Evolutionary conservation across 257 asterid genomes (phyloP), one percentile per base, ranked within the genome.

Genomic region (Thymus quinquecostatus): DNA sequence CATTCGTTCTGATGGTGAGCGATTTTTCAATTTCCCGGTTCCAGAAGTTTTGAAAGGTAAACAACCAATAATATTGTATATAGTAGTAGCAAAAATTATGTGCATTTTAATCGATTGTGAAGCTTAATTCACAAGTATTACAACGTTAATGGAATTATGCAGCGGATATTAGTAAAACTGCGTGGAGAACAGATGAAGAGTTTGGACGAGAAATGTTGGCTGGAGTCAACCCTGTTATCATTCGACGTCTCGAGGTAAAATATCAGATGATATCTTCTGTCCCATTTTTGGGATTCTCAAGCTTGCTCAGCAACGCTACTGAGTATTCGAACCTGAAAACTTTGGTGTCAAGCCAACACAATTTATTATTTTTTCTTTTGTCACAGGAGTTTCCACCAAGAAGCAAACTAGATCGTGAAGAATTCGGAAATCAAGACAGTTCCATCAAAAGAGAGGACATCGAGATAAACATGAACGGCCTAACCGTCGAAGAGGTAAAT

Each of bases 171-270:
- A 86, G 85, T 76, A 80, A 45, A 78, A 77, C 92, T 27, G 97
- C 97, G 1, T 94, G 99, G 99, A 91, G 99, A 80, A 88, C 97
- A 0, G 99, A 94, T 69, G 91, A 85, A 76, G 99, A 94, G 76
- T 94, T 94, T 57, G 97, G 85, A 59, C 70, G 99, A 73, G 97
- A 94, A 77, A 89, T 94, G 97, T 85, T 94, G 2, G 97, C 99
- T 49, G 99, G 99, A 75, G 90, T 89, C 47, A 91, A 94, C 81
- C 99, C 99, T 60, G 97, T 91, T 45, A 34, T 83, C 64, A 86
- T 94, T 64, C 82, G 75, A 21, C 82, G 84, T 29, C 90, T 94
- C 40, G 75, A 78, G 91, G 97, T 89, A 80, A 73, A 14, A 21
- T 21, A 21, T 21, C 21, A 21, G 21, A 21, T 21, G 21, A 21